Evolutionary conservation across 2,329 filamentous ascomycete genomes (phyloP), one percentile per base, ranked within the genome.

Genomic region (Arthrobotrys sinensis): DNA sequence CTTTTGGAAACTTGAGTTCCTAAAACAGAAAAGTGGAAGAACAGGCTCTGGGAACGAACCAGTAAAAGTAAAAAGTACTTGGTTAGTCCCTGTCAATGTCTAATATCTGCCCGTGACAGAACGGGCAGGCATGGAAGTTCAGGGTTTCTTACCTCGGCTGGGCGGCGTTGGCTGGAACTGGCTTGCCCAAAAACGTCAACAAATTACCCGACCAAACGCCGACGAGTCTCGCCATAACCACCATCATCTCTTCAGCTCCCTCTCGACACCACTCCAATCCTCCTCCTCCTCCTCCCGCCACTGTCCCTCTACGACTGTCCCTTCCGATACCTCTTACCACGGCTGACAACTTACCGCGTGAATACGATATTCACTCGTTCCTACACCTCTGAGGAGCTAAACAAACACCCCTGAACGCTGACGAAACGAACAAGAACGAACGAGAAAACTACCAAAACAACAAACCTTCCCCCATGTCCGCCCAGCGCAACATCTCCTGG

Each of bases 401-500:
- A 28, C 24, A 28, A 28, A 28, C 24, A 28, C 24, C 24, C 24
- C 24, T 28, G 24, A 28, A 28, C 24, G 24, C 4, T 28, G 24
- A 28, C 24, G 24, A 4, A 28, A 28, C 24, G 24, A 28, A 28
- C 24, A 4, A 28, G 24, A 28, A 4, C 24, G 24, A 28, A 28
- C 24, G 24, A 28, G 24, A 28, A 4, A 28, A 28, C 24, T 28
- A 28, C 24, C 24, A 28, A 28, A 28, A 28, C 24, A 24, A 62
- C 32, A 24, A 62, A 62, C 38, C 32, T 34, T 6, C n/a, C n/a
- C 12, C 12, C 46, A 77, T 77, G 72, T 53, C 73, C 21, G 50
- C 66, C 45, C 70, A 63, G 67, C 73, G 64, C 48, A 77, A 77
- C 21, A 79, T 79, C 53, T 79, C 76, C 75, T 82, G 80, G 81